Evolutionary conservation across 768 basidiomycete species (phyloP), one percentile per base, ranked within the genome.

Genomic region (Amanita pseudoporphyria): DNA sequence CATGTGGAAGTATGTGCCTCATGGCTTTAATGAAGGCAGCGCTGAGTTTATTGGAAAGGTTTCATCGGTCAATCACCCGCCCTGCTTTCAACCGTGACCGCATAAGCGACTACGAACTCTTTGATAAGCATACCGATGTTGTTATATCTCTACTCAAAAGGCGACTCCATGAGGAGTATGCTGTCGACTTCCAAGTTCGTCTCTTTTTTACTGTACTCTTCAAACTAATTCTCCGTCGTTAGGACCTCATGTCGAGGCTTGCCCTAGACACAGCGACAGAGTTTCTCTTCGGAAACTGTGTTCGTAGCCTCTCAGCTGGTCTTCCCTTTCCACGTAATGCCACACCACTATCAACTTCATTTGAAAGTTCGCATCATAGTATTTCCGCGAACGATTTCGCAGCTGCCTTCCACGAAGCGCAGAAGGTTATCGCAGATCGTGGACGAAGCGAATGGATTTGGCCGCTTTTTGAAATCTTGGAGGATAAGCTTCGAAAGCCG

Each of bases 261-360:
- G 82, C 82, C 0, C 71, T 84, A 19, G 83, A 85, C 63, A 71
- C 78, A 2, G 80, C 81, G 1, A 76, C 79, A 0, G 79, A 82
- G 49, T 82, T 82, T 57, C 70, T 85, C 31, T 82, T 84, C 47
- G 81, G 81, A 2, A 66, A 65, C 45, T 76, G 75, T 55, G 76
- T 82, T 2, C 62, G 81, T 51, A 72, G 69, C 51, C 73, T 84
- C 28, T 61, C 67, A 3, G 70, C 71, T 2, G 68, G 67, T 12
- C 64, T 83, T 12, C 77, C 77, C 9, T 79, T 76, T 51, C 79
- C 80, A 0, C 65, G 69, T 58, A 71, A 74, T 37, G 63, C 63
- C 9, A 19, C 58, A 2, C 40, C 40, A 19, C 32, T 39, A n/a
- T 42, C 31, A 7, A 7, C 26, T 28, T 28, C 26, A 3, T 28